A percentile compares a stretch with the other conserved stretches of the same genome.
Evolutionary conservation across 2,329 filamentous ascomycete genomes (phyloP).

Genomic region (Talaromyces marneffei): DNA sequence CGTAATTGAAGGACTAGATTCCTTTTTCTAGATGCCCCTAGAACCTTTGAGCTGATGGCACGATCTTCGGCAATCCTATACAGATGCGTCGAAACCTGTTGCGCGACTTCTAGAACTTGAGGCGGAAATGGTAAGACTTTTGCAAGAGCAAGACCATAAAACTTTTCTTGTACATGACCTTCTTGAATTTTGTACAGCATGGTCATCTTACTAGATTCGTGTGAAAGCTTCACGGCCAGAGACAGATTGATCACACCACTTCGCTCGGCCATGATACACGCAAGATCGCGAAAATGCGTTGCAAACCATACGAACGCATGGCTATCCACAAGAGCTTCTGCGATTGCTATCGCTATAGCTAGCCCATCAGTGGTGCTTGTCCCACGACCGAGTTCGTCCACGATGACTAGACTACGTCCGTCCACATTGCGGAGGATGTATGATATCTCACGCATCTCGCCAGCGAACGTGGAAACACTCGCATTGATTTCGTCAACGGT

Average conservation of each 20-base stretch:
- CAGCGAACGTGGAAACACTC: conserved; percentile 87
- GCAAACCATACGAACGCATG: conserved; percentile 82
- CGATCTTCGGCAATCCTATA: conserved; percentile 53
- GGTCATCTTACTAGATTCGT: conserved; percentile 58
- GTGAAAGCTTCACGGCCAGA: conserved; percentile 62
- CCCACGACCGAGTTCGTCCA: conserved; percentile 88
- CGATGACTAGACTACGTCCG: conserved; percentile 67
- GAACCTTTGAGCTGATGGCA: conserved; percentile 53
- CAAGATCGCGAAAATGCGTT: conserved; percentile 83
- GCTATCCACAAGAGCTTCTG: conserved; percentile 77
- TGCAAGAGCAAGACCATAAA: conserved; percentile 82
- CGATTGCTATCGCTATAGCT: conserved; percentile 82
- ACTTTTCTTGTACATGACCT: conserved; percentile 62
- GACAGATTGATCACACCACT: conserved; percentile 79
- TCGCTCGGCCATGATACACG: conserved; percentile 66
- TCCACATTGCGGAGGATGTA: conserved; percentile 86
- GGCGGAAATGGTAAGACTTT: conserved; percentile 66
- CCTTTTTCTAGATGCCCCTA: conserved; percentile 57
- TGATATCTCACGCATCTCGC: conserved; percentile 93
- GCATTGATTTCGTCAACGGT: conserved; percentile 83
- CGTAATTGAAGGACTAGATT: conserved; percentile 68
- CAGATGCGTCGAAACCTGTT: conserved; percentile 59
- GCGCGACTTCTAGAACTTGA: conserved; percentile 61
- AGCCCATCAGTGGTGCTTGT: conserved; percentile 86
- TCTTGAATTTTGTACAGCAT: conserved; percentile 83